Base-by-base conservation (phyloP, 148 eudicot species). In the Chenopodium quinoa region DNA sequence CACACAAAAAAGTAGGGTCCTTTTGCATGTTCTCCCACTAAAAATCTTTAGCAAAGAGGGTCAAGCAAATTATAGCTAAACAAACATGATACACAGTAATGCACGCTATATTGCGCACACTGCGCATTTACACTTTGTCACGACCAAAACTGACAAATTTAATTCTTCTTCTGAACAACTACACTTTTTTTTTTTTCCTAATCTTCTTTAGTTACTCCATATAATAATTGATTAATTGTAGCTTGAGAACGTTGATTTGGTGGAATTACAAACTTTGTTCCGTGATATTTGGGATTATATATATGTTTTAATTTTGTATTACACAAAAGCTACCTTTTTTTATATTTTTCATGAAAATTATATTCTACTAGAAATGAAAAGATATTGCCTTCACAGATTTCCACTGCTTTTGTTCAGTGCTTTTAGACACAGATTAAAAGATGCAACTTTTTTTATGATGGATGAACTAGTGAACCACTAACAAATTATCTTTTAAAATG, bases 11-110 rank as follows among this genome's bases (percentile, higher is more conserved):
- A 65, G 81, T 78, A 83, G 66, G 69, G 14, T 62, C 54, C 48
- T 83, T 73, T 34, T 66, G 85, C 82, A 79, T 83, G 82, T 83
- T 83, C 85, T 78, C 27, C 63, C 75, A 74, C 60, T 77, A 11
- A 19, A 27, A 70, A 65, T 22, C 58, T 52, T 76, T 37, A 34
- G 68, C 47, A 78, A 78, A 66, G n/a, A 25, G 54, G 37, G 71
- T 82, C 68, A 77, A 76, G 27, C 44, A n/a, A 50, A 16, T 12
- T 48, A 79, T 5, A 40, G 44, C 44, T 40, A 79, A 40, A 56
- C 40, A 58, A 40, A 58, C 29, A 71, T 37, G 23, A 37, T 66
- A 13, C 34, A 3, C 23, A 63, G 71, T 16, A 23, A 37, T 31
- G 2, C 75, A 3, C 23, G 40, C 40, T 47, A 13, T 56, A 79